Conservation (phyloP, 2,329 filamentous ascomycete species). For the Onygena corvina region DNA sequence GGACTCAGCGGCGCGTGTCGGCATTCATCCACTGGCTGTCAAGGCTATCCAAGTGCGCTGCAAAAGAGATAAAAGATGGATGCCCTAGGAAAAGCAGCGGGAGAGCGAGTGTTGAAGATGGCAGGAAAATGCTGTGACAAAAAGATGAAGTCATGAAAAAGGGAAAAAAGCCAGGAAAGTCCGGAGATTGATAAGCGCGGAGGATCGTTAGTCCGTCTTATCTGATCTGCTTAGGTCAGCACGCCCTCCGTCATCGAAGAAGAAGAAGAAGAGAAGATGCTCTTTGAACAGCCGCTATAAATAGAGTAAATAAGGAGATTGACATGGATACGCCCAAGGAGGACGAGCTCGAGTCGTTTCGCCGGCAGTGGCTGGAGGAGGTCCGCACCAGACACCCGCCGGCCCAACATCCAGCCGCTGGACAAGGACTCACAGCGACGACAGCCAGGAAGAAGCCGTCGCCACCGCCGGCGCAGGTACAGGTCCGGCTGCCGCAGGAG, state of each 20-base stretch:
- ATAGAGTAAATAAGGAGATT: background rate
- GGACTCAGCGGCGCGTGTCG: background rate
- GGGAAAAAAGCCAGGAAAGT: slow-evolving; percentile 6
- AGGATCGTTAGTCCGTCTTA: background rate
- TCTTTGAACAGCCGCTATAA: too few relatives aligned
- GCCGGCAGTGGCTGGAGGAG: slow-evolving; percentile 75
- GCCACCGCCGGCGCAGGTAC: background rate
- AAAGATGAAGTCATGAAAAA: background rate
- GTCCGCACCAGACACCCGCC: slow-evolving; percentile 36
- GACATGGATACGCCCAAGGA: background rate
- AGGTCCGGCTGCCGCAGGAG: slow-evolving; percentile 11
- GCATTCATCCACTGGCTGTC: background rate
- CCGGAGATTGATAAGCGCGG: slow-evolving; percentile 7
- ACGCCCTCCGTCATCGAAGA: background rate
- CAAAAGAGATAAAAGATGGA: background rate
- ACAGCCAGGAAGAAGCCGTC: slow-evolving; percentile 8
- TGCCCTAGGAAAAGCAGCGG: background rate
- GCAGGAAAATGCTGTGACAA: too few relatives aligned
- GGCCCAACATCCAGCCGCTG: slow-evolving; percentile 11
- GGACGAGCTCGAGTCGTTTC: slow-evolving; percentile 68
- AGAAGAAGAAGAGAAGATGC: background rate
- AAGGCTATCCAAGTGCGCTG: background rate
- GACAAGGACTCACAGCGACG: slow-evolving; percentile 16
- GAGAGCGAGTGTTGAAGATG: background rate
- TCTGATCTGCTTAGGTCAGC: background rate